Evolutionary conservation across 1,139 yeast genomes (phyloP).

Genomic region (Sugiyamaella sp.): DNA sequence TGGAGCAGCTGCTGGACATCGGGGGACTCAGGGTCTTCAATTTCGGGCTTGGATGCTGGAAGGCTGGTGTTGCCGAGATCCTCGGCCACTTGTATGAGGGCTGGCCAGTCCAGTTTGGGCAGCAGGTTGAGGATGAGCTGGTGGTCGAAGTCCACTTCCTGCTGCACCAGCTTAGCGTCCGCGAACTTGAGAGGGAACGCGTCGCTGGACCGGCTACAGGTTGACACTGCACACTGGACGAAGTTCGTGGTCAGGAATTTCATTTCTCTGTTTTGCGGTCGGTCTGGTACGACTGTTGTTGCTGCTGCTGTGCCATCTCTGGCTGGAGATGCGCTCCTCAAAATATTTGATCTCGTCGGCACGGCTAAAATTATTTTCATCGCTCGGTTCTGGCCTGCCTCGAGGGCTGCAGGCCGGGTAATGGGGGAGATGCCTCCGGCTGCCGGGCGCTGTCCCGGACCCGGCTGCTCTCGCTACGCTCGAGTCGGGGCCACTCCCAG

Average conservation of each 20-base stretch:
- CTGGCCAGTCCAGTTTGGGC: conserved; percentile 87
- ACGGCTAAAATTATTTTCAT: conserved; percentile 6
- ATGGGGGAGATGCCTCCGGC: background rate
- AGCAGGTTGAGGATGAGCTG: conserved; percentile 77
- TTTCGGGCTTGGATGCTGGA: conserved; percentile 68
- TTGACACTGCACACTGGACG: conserved; percentile 87
- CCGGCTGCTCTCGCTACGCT: background rate
- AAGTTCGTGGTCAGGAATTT: conserved; percentile 93
- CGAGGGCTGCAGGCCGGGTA: too few relatives aligned
- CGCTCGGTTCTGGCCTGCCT: conserved; percentile 4
- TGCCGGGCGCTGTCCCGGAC: background rate
- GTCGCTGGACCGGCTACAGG: conserved; percentile 72
- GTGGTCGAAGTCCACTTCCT: conserved; percentile 81
- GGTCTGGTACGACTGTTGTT: too few relatives aligned
- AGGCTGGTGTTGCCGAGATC: conserved; percentile 72
- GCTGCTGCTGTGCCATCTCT: too few relatives aligned
- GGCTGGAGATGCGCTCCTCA: too few relatives aligned
- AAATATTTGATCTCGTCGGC: conserved; percentile 1
- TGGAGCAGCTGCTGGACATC: conserved; percentile 65
- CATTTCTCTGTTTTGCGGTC: conserved; percentile 53
- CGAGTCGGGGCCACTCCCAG: background rate
- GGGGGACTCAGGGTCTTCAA: conserved; percentile 48
- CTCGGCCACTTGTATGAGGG: conserved; percentile 71
- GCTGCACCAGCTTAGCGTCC: conserved; percentile 73
- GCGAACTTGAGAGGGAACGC: conserved; percentile 80